Evolutionary conservation across 2,329 filamentous ascomycete genomes (phyloP).

Genomic region (Gnomoniopsis smithogilvyi): DNA sequence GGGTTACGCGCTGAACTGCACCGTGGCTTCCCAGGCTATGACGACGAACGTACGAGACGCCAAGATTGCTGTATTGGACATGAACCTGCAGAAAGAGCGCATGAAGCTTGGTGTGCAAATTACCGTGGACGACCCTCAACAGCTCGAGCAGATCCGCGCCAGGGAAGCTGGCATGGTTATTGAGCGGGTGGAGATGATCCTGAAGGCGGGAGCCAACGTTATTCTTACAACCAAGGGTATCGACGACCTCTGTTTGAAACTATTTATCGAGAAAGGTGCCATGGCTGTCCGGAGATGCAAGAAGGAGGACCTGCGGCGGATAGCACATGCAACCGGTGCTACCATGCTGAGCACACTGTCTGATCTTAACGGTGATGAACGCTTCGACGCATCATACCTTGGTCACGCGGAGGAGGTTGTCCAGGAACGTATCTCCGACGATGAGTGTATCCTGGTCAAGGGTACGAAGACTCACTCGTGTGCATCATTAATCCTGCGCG

Average conservation of each 20-base stretch:
- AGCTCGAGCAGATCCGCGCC: slow-evolving; percentile 94
- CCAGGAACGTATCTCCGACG: slow-evolving; percentile 98
- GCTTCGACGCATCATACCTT: slow-evolving; percentile 85
- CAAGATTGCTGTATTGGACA: slow-evolving; percentile 95
- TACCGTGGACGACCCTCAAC: slow-evolving; percentile 93
- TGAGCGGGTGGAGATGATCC: slow-evolving; percentile 93
- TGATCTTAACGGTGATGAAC: slow-evolving; percentile 95
- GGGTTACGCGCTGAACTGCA: slow-evolving; percentile 98
- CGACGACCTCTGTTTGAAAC: slow-evolving; percentile 91
- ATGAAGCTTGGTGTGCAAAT: slow-evolving; percentile 99
- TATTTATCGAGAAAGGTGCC: slow-evolving; percentile 89
- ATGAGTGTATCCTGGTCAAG: slow-evolving; percentile 96
- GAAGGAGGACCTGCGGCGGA: slow-evolving; percentile 95
- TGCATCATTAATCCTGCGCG: slow-evolving; percentile 92
- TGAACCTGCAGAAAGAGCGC: slow-evolving; percentile 97
- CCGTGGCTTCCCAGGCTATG: slow-evolving; percentile 97
- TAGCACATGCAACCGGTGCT: slow-evolving; percentile 93
- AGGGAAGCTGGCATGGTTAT: slow-evolving; percentile 90
- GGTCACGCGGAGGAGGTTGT: slow-evolving; percentile 92
- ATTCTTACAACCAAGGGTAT: slow-evolving; percentile 97
- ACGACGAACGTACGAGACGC: slow-evolving; percentile 86
- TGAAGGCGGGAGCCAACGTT: slow-evolving; percentile 96
- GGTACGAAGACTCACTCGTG: slow-evolving; percentile 93
- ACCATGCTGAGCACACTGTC: slow-evolving; percentile 91
- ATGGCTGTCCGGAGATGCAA: slow-evolving; percentile 97